Evolutionary conservation across 2,329 filamentous ascomycete species (phyloP).

Genomic region (Colletotrichum sojae): DNA sequence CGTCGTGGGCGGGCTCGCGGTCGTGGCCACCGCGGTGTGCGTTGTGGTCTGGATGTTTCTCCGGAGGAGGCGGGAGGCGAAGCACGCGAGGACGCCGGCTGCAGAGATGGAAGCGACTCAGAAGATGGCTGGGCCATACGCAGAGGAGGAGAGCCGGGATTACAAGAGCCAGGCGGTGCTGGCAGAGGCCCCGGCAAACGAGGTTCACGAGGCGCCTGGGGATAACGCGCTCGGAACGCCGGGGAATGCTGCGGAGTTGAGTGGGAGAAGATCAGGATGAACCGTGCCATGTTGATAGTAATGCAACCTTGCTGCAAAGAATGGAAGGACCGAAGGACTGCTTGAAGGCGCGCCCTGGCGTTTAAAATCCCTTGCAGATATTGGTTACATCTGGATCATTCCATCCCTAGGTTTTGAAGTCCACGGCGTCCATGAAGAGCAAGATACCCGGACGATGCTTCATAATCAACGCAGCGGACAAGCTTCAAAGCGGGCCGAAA

Average conservation of each 20-base stretch:
- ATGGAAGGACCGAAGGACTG: no score
- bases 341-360: no score
- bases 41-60: constrained; percentile 15
- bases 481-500: no score
- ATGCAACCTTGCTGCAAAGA: no score
- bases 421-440: no score
- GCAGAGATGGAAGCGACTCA: neutral
- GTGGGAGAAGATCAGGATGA: neutral
- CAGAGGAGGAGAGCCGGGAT: neutral
- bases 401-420: no score
- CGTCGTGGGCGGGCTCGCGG: neutral
- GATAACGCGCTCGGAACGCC: neutral
- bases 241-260: neutral
- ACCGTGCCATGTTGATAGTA: no score
- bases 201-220: neutral
- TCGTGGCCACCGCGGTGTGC: constrained; percentile 11
- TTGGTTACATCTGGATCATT: no score
- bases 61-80: neutral
- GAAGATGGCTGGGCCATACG: neutral
- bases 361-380: no score
- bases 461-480: no score
- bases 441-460: no score
- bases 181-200: neutral
- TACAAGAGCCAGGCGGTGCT: neutral
- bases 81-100: neutral